Percentiles rank a stretch among this genome's conserved stretches.
Evolutionary conservation across 306 rosid genomes (phyloP).

Genomic region (Sphenostylis stenocarpa): DNA sequence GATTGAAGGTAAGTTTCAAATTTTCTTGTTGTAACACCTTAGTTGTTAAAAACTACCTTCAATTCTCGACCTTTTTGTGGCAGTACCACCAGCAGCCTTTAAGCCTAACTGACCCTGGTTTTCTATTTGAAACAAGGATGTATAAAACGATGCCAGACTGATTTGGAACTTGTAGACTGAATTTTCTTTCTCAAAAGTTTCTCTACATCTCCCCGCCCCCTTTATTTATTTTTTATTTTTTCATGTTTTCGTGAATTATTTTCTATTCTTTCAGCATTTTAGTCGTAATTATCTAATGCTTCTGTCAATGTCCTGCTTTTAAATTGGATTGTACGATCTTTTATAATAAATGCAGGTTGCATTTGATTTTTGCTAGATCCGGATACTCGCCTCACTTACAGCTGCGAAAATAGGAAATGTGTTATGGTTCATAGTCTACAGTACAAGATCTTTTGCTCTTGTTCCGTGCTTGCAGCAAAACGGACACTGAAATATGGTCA

Average conservation of each 20-base stretch:
- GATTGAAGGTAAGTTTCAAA: constrained; percentile 45
- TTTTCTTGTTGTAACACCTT: neutral
- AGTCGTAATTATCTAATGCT: neutral
- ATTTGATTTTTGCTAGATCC: constrained; percentile 8
- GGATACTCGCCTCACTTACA: too few relatives aligned
- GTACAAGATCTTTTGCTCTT: neutral
- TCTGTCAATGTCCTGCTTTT: neutral
- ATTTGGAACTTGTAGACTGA: neutral
- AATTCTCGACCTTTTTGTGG: constrained; percentile 7
- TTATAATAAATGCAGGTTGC: constrained; percentile 2
- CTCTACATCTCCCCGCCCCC: neutral
- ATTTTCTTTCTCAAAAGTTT: neutral
- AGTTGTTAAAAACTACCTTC: neutral
- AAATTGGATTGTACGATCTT: constrained; percentile 12
- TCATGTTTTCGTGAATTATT: neutral
- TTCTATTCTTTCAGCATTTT: neutral
- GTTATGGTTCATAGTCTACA: neutral
- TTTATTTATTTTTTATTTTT: neutral
- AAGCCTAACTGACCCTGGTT: neutral
- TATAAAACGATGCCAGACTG: neutral
- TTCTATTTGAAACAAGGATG: constrained; percentile 6
- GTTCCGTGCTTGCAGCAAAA: neutral
- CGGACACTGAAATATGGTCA: neutral
- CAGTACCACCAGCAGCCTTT: neutral
- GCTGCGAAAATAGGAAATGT: neutral